phyloP scores from a whole-genome alignment of 2,329 filamentous ascomycete species.

The Phaeosphaeriaceae sp. region DNA sequence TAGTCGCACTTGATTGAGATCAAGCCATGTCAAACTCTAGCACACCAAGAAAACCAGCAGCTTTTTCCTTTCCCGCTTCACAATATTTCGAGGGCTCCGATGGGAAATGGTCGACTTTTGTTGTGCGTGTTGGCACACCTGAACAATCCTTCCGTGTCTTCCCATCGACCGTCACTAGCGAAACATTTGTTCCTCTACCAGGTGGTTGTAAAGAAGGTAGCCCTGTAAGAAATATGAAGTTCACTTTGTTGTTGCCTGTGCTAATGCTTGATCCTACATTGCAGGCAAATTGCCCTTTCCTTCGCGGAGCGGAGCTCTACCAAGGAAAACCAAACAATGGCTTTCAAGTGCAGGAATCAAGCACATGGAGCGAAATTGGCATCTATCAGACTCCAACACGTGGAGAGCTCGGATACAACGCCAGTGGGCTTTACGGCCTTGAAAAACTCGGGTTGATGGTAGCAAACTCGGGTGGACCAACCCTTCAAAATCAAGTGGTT shows the following conservation, averaged over 20 bases:
- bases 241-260: too few relatives aligned
- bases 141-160: conserved; percentile 38
- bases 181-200: conserved; percentile 17
- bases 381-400: conserved; percentile 14
- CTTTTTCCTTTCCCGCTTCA: conserved; percentile 5
- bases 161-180: conserved; percentile 20
- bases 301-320: conserved; percentile 19
- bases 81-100: conserved; percentile 12
- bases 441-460: conserved; percentile 31
- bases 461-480: conserved; percentile 30
- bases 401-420: conserved; percentile 18
- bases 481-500: conserved; percentile 14
- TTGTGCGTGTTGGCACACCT: conserved; percentile 34
- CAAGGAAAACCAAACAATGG: conserved; percentile 15
- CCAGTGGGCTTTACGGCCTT: conserved; percentile 23
- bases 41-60: conserved; percentile 1
- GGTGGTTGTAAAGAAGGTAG: conserved; percentile 11
- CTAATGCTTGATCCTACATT: neutral
- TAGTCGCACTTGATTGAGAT: neutral
- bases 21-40: conserved; percentile 1
- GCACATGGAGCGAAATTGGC: conserved; percentile 25
- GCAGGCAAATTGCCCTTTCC: conserved; percentile 11
- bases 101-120: conserved; percentile 35
- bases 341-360: conserved; percentile 15
- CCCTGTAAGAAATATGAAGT: neutral